Conservation (phyloP, 1,284 basidiomycete genomes). For the Singerocomus inundabilis region DNA sequence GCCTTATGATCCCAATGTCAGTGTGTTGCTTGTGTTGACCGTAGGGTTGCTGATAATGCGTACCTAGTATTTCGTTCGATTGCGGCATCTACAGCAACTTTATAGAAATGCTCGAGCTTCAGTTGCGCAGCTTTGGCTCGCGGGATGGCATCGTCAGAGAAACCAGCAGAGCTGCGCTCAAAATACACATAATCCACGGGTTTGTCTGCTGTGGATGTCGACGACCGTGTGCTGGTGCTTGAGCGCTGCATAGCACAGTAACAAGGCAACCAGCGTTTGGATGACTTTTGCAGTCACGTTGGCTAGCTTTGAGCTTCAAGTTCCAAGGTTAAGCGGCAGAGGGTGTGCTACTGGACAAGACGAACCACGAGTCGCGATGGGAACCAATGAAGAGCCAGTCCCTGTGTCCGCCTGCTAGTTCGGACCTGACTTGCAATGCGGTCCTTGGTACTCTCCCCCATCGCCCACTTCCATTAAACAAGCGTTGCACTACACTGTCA, state of each 20-base stretch:
- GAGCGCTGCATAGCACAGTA: conserved; percentile 28
- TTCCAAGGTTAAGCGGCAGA: background rate
- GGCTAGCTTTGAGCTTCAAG: background rate
- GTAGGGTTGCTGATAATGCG: conserved; percentile 16
- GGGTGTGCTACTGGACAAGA: background rate
- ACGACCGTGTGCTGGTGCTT: conserved; percentile 31
- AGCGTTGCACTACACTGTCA: background rate
- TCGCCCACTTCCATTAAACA: background rate
- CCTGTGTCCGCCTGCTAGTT: background rate
- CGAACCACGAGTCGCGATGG: conserved; percentile 18
- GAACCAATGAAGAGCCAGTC: background rate
- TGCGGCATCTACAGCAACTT: conserved; percentile 87
- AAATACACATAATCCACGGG: conserved; percentile 79
- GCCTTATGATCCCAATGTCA: conserved; percentile 44
- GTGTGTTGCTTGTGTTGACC: background rate
- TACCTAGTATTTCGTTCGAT: conserved; percentile 86
- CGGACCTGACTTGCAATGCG: background rate
- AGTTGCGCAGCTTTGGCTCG: conserved; percentile 87
- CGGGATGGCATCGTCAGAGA: conserved; percentile 73
- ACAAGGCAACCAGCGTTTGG: background rate
- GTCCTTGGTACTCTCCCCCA: background rate
- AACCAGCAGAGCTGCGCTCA: conserved; percentile 66
- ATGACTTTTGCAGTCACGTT: background rate
- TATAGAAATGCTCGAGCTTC: conserved; percentile 91
- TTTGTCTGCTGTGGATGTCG: conserved; percentile 30